These are phyloP conservation scores for Russula griseocarnosa DNA, from an alignment of 768 basidiomycete genomes.

Conservation along the genomic window DNA sequence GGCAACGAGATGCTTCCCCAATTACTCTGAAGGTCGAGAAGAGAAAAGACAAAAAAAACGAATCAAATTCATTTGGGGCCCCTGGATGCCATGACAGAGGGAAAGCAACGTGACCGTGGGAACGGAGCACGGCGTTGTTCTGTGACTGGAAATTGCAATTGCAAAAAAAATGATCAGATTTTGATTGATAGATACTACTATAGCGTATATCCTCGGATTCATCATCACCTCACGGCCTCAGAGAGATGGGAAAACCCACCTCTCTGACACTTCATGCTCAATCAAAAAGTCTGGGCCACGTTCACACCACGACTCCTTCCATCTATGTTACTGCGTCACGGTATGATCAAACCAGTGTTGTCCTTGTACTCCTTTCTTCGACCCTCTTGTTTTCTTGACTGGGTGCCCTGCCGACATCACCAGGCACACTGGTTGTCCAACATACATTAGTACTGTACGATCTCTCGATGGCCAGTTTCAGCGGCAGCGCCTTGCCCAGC, in stretches of 20 bases:
- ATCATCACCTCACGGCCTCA: too few relatives aligned
- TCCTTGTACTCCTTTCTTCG: background rate
- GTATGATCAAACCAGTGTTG: background rate
- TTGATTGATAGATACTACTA: too few relatives aligned
- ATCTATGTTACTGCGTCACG: background rate
- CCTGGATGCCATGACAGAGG: background rate
- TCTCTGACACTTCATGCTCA: too few relatives aligned
- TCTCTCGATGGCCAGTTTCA: background rate
- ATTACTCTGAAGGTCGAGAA: background rate
- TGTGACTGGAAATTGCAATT: too few relatives aligned
- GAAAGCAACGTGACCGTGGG: background rate
- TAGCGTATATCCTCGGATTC: too few relatives aligned
- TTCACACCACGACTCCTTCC: background rate
- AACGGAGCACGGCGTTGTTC: background rate
- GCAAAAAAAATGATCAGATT: too few relatives aligned
- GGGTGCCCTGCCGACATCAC: constrained; percentile 15
- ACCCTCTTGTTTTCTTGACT: constrained; percentile 2
- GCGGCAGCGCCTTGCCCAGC: background rate
- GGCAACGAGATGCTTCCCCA: background rate
- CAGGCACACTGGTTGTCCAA: constrained; percentile 15
- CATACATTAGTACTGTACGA: too few relatives aligned
- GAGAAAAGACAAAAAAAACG: background rate
- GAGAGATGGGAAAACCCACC: too few relatives aligned
- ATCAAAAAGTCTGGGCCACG: background rate
- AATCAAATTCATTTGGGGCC: background rate